These are phyloP conservation scores for Suaeda aralocaspica DNA, from an alignment of 148 eudicot genomes.

Conservation along the genomic window DNA sequence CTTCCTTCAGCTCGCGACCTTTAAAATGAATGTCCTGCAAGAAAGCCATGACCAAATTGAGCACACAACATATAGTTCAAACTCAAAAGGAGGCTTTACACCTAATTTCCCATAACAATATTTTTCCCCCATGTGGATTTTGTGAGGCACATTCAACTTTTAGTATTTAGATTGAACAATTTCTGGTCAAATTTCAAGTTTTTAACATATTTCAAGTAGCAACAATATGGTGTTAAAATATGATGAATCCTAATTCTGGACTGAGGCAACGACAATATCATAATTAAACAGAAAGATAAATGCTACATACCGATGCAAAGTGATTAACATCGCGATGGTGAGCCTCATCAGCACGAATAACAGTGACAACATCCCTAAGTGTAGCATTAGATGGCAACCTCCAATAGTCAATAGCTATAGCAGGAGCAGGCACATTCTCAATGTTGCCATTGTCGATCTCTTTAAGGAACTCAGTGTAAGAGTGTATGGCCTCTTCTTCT, in stretches of 20 bases:
- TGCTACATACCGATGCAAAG: constrained; percentile 71
- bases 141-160: too few relatives aligned
- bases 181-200: too few relatives aligned
- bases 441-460: constrained; percentile 73
- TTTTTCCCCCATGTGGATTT: too few relatives aligned
- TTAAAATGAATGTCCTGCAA: constrained; percentile 76
- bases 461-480: constrained; percentile 76
- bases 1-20: constrained; percentile 73
- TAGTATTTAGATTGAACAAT: too few relatives aligned
- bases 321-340: constrained; percentile 93
- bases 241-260: background rate
- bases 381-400: constrained; percentile 55
- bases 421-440: constrained; percentile 76
- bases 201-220: too few relatives aligned
- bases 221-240: too few relatives aligned
- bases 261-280: too few relatives aligned
- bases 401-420: constrained; percentile 88
- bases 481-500: constrained; percentile 86
- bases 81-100: background rate
- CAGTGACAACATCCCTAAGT: constrained; percentile 71
- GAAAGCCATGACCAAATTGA: background rate
- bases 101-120: too few relatives aligned
- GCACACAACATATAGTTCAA: background rate
- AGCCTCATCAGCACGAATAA: constrained; percentile 92
- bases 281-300: too few relatives aligned